Conservation (phyloP, 2,329 filamentous ascomycete species). For the Corynespora cassiicola region DNA sequence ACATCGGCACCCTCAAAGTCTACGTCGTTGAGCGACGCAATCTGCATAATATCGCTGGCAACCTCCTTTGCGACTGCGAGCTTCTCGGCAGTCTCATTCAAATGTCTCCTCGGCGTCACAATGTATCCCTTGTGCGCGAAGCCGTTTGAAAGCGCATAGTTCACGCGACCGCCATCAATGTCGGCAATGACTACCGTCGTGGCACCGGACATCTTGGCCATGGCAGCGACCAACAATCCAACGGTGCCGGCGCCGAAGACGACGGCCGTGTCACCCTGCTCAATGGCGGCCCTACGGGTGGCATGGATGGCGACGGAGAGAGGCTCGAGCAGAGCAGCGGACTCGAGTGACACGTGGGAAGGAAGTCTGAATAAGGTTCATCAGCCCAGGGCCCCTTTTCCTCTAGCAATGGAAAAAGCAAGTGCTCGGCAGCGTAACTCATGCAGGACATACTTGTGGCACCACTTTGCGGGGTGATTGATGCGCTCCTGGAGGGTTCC, state of each 20-base stretch:
- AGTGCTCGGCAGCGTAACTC: too few relatives aligned
- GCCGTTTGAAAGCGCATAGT: slow-evolving; percentile 46
- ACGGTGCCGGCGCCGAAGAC: slow-evolving; percentile 84
- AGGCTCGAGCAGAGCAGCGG: slow-evolving; percentile 58
- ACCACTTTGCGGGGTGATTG: slow-evolving; percentile 53
- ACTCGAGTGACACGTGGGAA: slow-evolving; percentile 46
- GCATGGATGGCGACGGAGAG: slow-evolving; percentile 88
- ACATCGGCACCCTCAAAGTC: slow-evolving; percentile 49
- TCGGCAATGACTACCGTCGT: slow-evolving; percentile 50
- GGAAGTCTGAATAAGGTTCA: slow-evolving; percentile 45
- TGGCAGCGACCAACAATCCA: slow-evolving; percentile 47
- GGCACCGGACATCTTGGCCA: slow-evolving; percentile 50
- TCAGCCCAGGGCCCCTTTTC: slow-evolving; percentile 31
- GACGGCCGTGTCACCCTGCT: slow-evolving; percentile 77
- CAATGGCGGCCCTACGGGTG: slow-evolving; percentile 73
- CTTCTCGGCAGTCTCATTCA: slow-evolving; percentile 37
- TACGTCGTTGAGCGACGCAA: slow-evolving; percentile 42
- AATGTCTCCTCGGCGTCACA: slow-evolving; percentile 30
- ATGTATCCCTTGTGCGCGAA: slow-evolving; percentile 49
- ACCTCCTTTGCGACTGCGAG: slow-evolving; percentile 43
- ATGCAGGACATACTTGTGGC: slow-evolving; percentile 51
- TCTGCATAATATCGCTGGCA: slow-evolving; percentile 42
- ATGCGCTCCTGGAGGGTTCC: slow-evolving; percentile 52
- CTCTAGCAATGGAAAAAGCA: too few relatives aligned
- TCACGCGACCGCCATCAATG: slow-evolving; percentile 47